Conservation (phyloP, 1,139 yeast genomes). For the Yamadazyma siamensis region DNA sequence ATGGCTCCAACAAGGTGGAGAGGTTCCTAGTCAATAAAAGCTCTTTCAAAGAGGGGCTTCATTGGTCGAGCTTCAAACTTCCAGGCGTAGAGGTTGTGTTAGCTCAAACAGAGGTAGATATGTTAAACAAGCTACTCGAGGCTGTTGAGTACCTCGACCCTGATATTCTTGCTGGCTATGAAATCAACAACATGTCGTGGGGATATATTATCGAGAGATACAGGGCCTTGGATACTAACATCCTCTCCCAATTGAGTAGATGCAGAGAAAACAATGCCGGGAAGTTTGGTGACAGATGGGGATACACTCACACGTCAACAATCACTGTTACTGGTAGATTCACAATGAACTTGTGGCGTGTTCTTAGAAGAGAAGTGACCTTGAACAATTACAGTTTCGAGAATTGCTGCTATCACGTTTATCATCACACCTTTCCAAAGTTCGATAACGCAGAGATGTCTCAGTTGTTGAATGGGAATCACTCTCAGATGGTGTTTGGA, state of each 20-base stretch:
- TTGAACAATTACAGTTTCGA: conserved; percentile 73
- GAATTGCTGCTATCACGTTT: conserved; percentile 63
- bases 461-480: conserved; percentile 38
- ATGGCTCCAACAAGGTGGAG: conserved; percentile 15
- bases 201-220: conserved; percentile 80
- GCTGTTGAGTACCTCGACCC: conserved; percentile 73
- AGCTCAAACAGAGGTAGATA: conserved; percentile 50
- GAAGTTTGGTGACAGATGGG: conserved; percentile 74
- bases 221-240: conserved; percentile 44
- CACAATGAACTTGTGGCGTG: conserved; percentile 80
- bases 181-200: conserved; percentile 80
- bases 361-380: conserved; percentile 58
- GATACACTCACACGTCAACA: conserved; percentile 72
- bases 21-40: conserved; percentile 14
- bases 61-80: conserved; percentile 2
- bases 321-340: conserved; percentile 76
- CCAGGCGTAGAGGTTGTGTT: conserved; percentile 21
- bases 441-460: conserved; percentile 52
- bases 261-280: conserved; percentile 47
- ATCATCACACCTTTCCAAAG: conserved; percentile 67
- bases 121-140: conserved; percentile 53
- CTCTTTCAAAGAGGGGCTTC: conserved; percentile 1
- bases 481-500: conserved; percentile 31
- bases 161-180: conserved; percentile 84
- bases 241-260: conserved; percentile 44